Percentiles rank a stretch among this genome's conserved stretches.
Conservation (phyloP, 2,329 filamentous ascomycete species). For the Apiospora koreana region DNA sequence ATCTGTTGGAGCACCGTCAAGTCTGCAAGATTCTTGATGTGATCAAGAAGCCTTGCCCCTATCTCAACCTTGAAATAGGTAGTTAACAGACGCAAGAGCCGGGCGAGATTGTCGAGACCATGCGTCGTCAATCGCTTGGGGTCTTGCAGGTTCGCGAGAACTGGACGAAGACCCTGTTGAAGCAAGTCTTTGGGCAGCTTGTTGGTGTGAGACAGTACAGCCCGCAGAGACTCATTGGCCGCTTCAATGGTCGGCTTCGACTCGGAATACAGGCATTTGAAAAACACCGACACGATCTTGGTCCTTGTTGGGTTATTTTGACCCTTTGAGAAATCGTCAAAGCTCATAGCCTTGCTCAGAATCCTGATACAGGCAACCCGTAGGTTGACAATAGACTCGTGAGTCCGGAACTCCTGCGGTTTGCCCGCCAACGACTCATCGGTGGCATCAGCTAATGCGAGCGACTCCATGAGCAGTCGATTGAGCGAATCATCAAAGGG, state of each 20-base stretch:
- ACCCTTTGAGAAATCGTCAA: conserved; percentile 84
- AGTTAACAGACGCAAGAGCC: conserved; percentile 85
- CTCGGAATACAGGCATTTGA: conserved; percentile 94
- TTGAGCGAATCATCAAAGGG: conserved; percentile 91
- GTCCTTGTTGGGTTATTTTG: conserved; percentile 65
- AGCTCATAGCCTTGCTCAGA: conserved; percentile 88
- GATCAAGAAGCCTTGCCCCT: conserved; percentile 86
- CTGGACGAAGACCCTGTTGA: conserved; percentile 89
- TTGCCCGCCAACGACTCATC: conserved; percentile 93
- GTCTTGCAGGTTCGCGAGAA: conserved; percentile 95
- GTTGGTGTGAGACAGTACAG: conserved; percentile 82
- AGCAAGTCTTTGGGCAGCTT: conserved; percentile 94
- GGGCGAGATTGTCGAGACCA: conserved; percentile 86
- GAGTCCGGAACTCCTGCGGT: conserved; percentile 90
- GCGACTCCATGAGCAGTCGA: conserved; percentile 86
- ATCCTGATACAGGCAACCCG: conserved; percentile 92
- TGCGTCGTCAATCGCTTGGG: conserved; percentile 86
- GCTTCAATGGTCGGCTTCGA: conserved; percentile 91
- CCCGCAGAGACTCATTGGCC: conserved; percentile 86
- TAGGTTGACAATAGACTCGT: conserved; percentile 88
- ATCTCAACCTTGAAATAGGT: conserved; percentile 99
- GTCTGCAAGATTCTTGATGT: conserved; percentile 89
- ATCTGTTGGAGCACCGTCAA: conserved; percentile 79
- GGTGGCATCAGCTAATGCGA: conserved; percentile 90
- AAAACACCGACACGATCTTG: conserved; percentile 91